Percentiles rank a stretch among this genome's conserved stretches.
phyloP scores from a whole-genome alignment of 225 moss, liverwort and hornwort species.

The Neckera pumila region DNA sequence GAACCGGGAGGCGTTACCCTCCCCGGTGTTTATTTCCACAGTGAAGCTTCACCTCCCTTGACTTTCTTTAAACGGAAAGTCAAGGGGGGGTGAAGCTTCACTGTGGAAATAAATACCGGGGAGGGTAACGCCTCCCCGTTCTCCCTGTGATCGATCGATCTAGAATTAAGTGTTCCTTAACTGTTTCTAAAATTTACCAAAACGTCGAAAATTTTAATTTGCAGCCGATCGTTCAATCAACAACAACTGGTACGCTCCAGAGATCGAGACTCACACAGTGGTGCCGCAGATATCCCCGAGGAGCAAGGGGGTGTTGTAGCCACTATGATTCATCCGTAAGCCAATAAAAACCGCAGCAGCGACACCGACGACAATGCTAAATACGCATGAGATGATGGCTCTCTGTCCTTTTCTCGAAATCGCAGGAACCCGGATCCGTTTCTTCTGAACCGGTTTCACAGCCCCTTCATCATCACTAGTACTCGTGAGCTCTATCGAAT shows the following conservation, averaged over 20 bases:
- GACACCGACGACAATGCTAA: background rate
- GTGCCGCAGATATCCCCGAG: background rate
- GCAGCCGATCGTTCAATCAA: background rate
- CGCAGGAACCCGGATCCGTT: background rate
- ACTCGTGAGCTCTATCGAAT: background rate
- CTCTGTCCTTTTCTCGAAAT: conserved; percentile 7
- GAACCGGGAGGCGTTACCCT: too few species aligned
- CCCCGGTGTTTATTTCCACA: too few species aligned
- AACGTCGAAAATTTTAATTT: background rate
- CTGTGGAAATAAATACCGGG: too few species aligned
- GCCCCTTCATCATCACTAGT: background rate
- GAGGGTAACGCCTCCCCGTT: too few species aligned
- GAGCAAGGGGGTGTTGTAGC: background rate
- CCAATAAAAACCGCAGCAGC: background rate
- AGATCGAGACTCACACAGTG: conserved; percentile 11
- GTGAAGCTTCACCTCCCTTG: too few species aligned
- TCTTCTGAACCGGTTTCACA: background rate
- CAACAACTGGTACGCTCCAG: background rate
- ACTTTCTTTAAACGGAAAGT: too few species aligned
- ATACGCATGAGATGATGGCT: background rate
- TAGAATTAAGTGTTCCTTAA: too few species aligned
- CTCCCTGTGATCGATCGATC: too few species aligned
- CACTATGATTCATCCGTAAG: background rate
- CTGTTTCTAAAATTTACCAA: too few species aligned
- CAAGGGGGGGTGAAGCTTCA: too few species aligned